Base-by-base conservation (phyloP, 1,284 basidiomycete genomes). In the Apiotrichum laibachii region DNA sequence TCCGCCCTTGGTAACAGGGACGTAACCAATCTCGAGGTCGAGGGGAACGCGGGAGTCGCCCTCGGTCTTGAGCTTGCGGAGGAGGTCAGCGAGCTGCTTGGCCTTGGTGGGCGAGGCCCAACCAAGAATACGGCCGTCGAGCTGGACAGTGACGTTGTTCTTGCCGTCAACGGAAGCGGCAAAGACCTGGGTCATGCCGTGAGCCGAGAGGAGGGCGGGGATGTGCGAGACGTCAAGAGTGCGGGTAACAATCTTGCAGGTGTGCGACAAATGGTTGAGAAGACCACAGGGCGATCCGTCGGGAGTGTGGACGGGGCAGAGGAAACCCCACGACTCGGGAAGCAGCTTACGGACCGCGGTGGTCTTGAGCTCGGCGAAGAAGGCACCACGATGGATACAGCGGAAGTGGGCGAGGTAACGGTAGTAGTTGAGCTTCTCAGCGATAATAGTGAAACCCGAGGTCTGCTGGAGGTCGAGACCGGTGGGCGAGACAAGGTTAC, bases 291-390 rank as follows among this genome's bases (percentile, higher is more conserved):
- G 96, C 26, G 93, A 86, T 67, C 96, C 96, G 82, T 99, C 96
- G 33, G 96, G 96, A 2, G 96, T 99, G 76, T 99, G 96, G 10
- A 99, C 96, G 18, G 96, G 96, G 72, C 96, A 99, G 12, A 99
- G 81, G 83, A 99, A 99, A 57, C 95, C 95, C 96, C 96, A 99
- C 40, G 96, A 91, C 80, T 99, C 96, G 15, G 96, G 96, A 21
- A 99, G 82, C 61, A 99, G 81, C 79, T 99, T 99, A 70, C 96
- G 89, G 50, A 99, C 96, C 22, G 93, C 88, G 0, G 96, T 99
- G 1, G 96, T 99, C 82, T 99, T 99, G 62, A 99, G 85, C 77
- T 99, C 94, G 22, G 95, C 92, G 74, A 99, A 99, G 85, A 99
- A 99, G 46, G 96, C 93, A 79, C 96, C 96, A 81, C 96, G 90